Conservation (phyloP, 1,284 basidiomycete genomes). For the Trametes pubescens region DNA sequence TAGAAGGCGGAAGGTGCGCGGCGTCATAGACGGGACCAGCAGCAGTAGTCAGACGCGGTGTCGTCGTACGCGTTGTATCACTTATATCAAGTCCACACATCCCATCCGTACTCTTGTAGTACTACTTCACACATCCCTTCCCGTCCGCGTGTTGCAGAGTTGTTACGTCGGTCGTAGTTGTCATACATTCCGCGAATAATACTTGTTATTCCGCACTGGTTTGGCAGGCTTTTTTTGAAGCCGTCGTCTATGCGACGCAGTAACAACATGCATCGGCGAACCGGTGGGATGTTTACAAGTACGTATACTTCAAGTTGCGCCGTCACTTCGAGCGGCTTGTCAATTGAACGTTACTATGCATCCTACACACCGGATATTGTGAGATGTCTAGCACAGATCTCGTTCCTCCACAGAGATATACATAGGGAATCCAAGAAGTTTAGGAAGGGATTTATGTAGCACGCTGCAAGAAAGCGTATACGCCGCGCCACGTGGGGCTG, state of each 20-base stretch:
- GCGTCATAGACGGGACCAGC: slow-evolving; percentile 23
- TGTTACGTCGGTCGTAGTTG: slow-evolving; percentile 10
- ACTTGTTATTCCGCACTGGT: not conserved
- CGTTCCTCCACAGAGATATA: too few species aligned
- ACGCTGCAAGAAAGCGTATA: not conserved
- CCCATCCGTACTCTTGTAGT: not conserved
- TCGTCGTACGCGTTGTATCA: slow-evolving; percentile 29
- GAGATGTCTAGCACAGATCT: too few species aligned
- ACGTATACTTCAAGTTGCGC: too few species aligned
- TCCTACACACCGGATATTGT: too few species aligned
- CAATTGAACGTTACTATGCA: not conserved
- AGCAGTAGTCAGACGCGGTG: slow-evolving; percentile 29
- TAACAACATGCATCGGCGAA: too few species aligned
- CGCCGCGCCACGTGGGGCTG: slow-evolving; percentile 28
- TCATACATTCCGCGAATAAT: slow-evolving; percentile 7
- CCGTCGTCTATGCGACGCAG: not conserved
- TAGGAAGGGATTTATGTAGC: not conserved
- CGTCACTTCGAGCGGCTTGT: too few species aligned
- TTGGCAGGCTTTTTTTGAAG: not conserved
- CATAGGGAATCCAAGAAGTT: too few species aligned
- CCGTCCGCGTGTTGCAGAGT: not conserved
- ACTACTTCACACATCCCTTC: not conserved
- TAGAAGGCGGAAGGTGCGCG: slow-evolving; percentile 7
- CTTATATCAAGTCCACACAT: slow-evolving; percentile 18
- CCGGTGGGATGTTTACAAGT: too few species aligned